Evolutionary conservation across 2,329 filamentous ascomycete species (phyloP).

Genomic region (Scedosporium apiospermum): DNA sequence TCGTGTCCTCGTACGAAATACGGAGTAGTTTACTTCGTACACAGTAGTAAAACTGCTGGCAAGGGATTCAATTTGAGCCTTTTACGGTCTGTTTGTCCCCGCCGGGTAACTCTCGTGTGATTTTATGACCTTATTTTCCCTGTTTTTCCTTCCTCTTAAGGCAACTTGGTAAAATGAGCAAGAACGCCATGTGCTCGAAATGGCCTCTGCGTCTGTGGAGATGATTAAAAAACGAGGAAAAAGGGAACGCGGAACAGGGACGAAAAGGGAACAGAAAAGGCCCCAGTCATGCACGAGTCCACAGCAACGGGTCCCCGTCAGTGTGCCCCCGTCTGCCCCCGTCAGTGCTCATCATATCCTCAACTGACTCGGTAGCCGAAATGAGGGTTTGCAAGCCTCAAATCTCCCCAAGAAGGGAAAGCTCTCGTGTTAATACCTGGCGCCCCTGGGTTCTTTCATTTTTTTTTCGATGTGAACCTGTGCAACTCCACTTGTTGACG

Average conservation of each 20-base stretch:
- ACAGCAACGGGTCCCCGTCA: background rate
- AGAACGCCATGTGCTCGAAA: background rate
- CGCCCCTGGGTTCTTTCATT: too few relatives aligned
- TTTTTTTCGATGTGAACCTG: too few relatives aligned
- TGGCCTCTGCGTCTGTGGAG: background rate
- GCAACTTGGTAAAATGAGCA: background rate
- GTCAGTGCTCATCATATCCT: background rate
- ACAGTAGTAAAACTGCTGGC: too few relatives aligned
- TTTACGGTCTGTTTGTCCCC: too few relatives aligned
- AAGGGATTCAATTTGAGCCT: too few relatives aligned
- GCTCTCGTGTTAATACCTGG: too few relatives aligned
- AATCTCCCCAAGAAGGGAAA: background rate
- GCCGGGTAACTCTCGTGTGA: background rate
- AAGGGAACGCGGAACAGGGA: background rate
- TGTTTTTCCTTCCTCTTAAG: background rate
- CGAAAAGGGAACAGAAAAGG: background rate
- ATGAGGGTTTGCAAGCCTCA: background rate
- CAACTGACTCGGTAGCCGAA: background rate
- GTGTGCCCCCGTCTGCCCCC: background rate
- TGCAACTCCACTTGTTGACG: too few relatives aligned
- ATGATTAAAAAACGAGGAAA: background rate
- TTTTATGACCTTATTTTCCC: background rate
- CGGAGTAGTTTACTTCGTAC: too few relatives aligned
- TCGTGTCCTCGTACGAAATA: too few relatives aligned
- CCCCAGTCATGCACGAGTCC: background rate